Evolutionary conservation across 2,329 filamentous ascomycete genomes (phyloP), one percentile per base, ranked within the genome.

Genomic region (Dothistroma pini): DNA sequence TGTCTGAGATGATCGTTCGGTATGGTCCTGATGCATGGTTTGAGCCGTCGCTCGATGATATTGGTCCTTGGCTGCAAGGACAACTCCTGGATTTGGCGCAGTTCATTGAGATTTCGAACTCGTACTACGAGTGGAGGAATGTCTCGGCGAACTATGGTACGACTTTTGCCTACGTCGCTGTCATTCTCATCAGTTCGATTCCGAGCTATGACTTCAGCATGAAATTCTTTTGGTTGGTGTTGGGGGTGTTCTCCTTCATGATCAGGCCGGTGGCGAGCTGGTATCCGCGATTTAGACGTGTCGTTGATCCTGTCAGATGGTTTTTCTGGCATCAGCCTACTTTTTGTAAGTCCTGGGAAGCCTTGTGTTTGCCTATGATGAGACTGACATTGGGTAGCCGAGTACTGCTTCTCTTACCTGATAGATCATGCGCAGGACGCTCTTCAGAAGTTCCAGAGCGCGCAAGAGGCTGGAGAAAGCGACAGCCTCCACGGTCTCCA

Each of bases 291-390:
- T 50, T 57, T 14, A 29, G 54, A 8, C 54, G 49, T 35, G 54
- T 44, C 1, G 44, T 57, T 9, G 54, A 57, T 22, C 54, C 54
- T 10, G 34, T 50, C 4, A 31, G 54, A 29, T 50, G 54, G 54
- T 14, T 57, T 6, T 57, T 48, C 34, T 57, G 54, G 54, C 44
- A 57, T 35, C 54, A 57, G 25, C 54, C 41, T 34, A 57, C 54
- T 10, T 29, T 48, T 9, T 50, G 35, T 29, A 41, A 57, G 32
- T 49, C 41, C 14, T 50, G 12, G 8, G 21, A 25, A 19, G 19
- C 29, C 11, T 57, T 19, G 54, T n/a, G 49, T 9, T n/a, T 38
- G 14, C 34, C 14, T 6, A n/a, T 29, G 8, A 22, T 32, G 14
- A 29, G 22, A 11, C 25, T 21, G n/a, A 32, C 12, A 19, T 32